Base-by-base conservation (phyloP, 225 moss, liverwort and hornwort species). In the Climacium dendroides region DNA sequence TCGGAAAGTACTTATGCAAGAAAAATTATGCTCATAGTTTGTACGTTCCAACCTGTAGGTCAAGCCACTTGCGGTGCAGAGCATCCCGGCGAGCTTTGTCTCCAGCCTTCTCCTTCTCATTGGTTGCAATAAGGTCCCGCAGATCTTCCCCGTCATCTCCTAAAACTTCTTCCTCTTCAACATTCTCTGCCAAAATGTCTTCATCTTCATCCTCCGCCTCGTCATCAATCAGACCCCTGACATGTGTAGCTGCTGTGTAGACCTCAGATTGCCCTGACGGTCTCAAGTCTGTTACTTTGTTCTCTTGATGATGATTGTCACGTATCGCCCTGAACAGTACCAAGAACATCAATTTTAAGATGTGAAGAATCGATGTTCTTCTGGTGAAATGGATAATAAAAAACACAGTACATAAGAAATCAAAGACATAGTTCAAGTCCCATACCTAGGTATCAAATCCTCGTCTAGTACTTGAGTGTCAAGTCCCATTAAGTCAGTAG, bases 121-220 rank as follows among this genome's bases (percentile, higher is more conserved):
- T 92, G 81, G 83, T 89, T 83, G 94, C 91, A 73, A 98, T 89
- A 75, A 98, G 94, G 87, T 95, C 97, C 43, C 80, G 92, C 59
- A 98, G 59, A 85, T 95, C 94, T 37, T 93, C 93, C 15, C 89
- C 92, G 14, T 87, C 94, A 70, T 89, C 97, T 58, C 87, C 92
- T 52, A 90, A 71, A 70, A 61, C 66, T 89, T 89, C 91, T 59
- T 94, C 96, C 89, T 97, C 95, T 81, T 97, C 97, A 13, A 92
- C 95, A 83, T 97, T 95, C 83, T 97, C 97, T 24, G 95, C 95
- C 62, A 94, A 86, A 72, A 95, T 89, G 60, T 95, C 95, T 90
- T 96, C 95, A 92, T 93, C 98, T 89, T 98, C 98, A 87, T 98
- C 98, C 82, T 98, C 98, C 34, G 98, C 98, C 89, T 98, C 98